Evolutionary conservation across 177 flowering plant genomes (phyloP), one percentile per base, ranked within the genome.

Genomic region (Vitis hybrid): DNA sequence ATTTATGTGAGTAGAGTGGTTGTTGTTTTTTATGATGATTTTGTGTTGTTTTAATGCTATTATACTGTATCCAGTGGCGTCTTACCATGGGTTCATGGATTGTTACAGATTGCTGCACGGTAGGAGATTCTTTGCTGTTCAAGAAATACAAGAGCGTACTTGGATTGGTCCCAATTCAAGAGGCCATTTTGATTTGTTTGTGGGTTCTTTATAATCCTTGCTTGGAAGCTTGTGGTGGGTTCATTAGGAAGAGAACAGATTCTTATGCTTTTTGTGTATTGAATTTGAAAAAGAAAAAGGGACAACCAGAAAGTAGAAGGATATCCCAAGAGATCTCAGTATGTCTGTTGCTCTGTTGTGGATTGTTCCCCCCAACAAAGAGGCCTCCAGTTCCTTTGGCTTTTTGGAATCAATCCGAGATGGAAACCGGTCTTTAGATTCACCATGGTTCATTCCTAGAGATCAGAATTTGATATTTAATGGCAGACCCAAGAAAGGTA

Each of bases 311-410:
- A n/a, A 61, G 39, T 12, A 51, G 5, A 66, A 29, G 60, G 12
- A 9, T 67, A 19, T 10, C 34, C n/a, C 15, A 48, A 54, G 34
- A 8, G 18, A 48, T 34, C 71, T 52, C 54, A 72, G 53, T 56
- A 86, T 85, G 90, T 73, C 92, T 70, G 74, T 74, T 51, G 78
- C 82, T 56, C 14, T 81, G 29, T 50, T 84, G 11, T 82, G 84
- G 86, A 82, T 82, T 66, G 73, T 69, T 19, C 70, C 87, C 8
- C 80, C 88, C 12, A 72, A 49, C 45, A 65, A 82, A 39, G 87
- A 88, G 50, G 64, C 77, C 50, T 78, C 81, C 48, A 73, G 57
- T 19, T 61, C 66, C 68, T 68, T 77, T 67, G 84, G 83, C 8
- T 78, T 81, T 60, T 20, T 79, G 9, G 84, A 86, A 16, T 72